Evolutionary conservation across 2,329 filamentous ascomycete genomes (phyloP), one percentile per base, ranked within the genome.

Genomic region (Pseudocercospora musae): DNA sequence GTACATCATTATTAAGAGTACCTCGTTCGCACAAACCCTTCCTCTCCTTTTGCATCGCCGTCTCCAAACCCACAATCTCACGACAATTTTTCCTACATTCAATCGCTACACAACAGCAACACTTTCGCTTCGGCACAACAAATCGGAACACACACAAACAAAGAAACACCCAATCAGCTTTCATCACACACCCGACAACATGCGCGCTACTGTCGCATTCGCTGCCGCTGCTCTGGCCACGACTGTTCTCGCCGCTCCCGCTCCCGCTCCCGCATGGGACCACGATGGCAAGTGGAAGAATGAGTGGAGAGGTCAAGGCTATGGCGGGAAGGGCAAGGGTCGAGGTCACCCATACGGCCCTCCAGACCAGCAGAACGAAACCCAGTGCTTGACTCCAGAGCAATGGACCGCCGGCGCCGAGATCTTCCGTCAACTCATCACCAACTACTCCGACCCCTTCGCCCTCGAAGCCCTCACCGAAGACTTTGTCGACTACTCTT

Each of bases 401-500:
- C 69, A 73, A 49, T 69, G 67, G 18, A 57, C 62, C 4, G 60
- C 66, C 20, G 68, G 68, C 31, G 71, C 67, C 33, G 68, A 67
- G 18, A 68, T 69, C 64, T 73, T 73, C 67, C 70, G 69, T 44
- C 63, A 68, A 56, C 68, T 73, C 57, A 72, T 73, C 60, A 68
- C 68, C 48, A 68, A 69, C 62, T 73, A 73, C 66, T 69, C 69
- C 13, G 67, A 68, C 29, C 68, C 68, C 57, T 65, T 72, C 25
- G 71, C 72, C 0, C 64, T 70, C 18, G 66, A 67, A 18, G 67
- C 68, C 7, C 67, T 73, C 10, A 70, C 71, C 15, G 68, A 68
- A 42, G 70, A 72, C 68, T 73, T 72, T 53, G 59, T 69, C 59
- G 72, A 73, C 65, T 72, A 71, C 59, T 66, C 69, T 10, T 70